Evolutionary conservation across 306 rosid genomes (phyloP).

Genomic region (Psophocarpus tetragonolobus): DNA sequence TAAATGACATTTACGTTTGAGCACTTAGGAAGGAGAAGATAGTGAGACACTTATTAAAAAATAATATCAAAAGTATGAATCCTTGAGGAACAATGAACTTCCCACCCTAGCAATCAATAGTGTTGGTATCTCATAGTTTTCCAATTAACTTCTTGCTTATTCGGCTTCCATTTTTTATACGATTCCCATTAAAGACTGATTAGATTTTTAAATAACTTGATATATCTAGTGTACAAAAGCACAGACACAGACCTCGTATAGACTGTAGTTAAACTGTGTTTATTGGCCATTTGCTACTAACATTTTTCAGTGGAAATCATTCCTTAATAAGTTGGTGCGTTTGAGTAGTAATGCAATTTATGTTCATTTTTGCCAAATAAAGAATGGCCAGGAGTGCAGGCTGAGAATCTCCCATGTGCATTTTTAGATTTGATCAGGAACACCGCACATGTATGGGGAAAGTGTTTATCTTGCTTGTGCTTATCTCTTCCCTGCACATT

Average conservation of each 20-base stretch:
- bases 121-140: too few relatives aligned
- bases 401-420: constrained; percentile 23
- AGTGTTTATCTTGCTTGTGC: not conserved
- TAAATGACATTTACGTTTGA: too few relatives aligned
- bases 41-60: too few relatives aligned
- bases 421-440: constrained; percentile 1
- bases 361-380: not conserved
- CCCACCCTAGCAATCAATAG: too few relatives aligned
- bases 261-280: not conserved
- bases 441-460: not conserved
- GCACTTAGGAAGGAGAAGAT: too few relatives aligned
- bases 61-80: too few relatives aligned
- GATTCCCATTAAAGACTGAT: too few relatives aligned
- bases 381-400: not conserved
- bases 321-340: not conserved
- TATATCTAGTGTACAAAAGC: not conserved
- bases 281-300: too few relatives aligned
- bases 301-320: too few relatives aligned
- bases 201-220: not conserved
- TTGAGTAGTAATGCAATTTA: not conserved
- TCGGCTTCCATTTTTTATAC: too few relatives aligned
- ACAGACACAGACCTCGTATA: not conserved
- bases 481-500: not conserved
- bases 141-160: too few relatives aligned
- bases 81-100: too few relatives aligned